phyloP scores from a whole-genome alignment of 768 basidiomycete genomes.

The Tricholoma bakamatsutake region DNA sequence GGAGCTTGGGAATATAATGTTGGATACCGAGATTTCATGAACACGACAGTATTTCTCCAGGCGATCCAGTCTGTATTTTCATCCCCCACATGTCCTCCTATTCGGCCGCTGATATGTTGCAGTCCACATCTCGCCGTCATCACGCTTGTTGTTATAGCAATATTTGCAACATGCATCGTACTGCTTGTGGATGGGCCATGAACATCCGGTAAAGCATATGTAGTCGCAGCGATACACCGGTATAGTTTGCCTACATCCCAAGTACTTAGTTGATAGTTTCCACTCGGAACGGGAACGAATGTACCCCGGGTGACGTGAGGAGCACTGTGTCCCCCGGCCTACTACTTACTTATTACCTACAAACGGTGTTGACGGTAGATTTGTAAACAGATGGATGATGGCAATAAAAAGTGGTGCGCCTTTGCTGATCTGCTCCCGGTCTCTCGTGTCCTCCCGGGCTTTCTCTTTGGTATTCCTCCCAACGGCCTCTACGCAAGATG shows the following conservation, averaged over 20 bases:
- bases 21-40: slow-evolving; percentile 50
- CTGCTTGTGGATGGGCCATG: slow-evolving; percentile 34
- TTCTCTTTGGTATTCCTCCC: slow-evolving; percentile 16
- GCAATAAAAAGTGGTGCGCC: slow-evolving; percentile 3
- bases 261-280: too few relatives aligned
- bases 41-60: slow-evolving; percentile 53
- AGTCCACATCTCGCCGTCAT: slow-evolving; percentile 52
- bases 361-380: too few relatives aligned
- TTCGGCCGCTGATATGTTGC: slow-evolving; percentile 2
- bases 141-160: slow-evolving; percentile 38
- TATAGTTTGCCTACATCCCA: too few relatives aligned
- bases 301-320: too few relatives aligned
- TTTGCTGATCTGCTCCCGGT: slow-evolving; percentile 6
- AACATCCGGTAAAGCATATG: background rate
- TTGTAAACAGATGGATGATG: slow-evolving; percentile 9
- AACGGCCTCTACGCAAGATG: slow-evolving; percentile 42
- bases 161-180: slow-evolving; percentile 48
- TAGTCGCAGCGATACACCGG: too few relatives aligned
- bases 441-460: slow-evolving; percentile 1
- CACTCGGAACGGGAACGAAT: too few relatives aligned
- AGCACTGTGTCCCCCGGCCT: too few relatives aligned
- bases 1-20: slow-evolving; percentile 65
- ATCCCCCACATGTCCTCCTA: background rate
- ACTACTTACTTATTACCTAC: too few relatives aligned
- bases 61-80: slow-evolving; percentile 44